Percentiles rank a stretch among this genome's conserved stretches.
Evolutionary conservation across 768 basidiomycete genomes (phyloP).

Genomic region (Holtermanniella nyarrowii): DNA sequence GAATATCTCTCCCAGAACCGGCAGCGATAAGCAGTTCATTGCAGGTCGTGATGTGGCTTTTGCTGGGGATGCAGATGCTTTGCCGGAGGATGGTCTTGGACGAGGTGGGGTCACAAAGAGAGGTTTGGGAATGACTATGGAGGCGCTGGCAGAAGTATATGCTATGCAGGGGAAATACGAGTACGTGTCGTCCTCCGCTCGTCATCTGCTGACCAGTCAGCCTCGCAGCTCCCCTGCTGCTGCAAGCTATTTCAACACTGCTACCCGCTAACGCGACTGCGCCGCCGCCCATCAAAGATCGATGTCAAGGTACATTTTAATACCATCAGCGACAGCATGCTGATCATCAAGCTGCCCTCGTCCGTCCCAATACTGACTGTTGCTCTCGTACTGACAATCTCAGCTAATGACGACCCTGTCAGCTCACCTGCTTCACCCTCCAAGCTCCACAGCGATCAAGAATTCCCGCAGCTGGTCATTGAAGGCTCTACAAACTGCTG

Average conservation of each 20-base stretch:
- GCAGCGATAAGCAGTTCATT: conserved; percentile 6
- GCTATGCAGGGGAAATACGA: conserved; percentile 29
- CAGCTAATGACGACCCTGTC: conserved; percentile 40
- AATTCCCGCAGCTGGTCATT: conserved; percentile 33
- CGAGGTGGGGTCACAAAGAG: conserved; percentile 29
- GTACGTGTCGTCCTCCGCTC: not conserved
- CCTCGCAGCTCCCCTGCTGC: conserved; percentile 27
- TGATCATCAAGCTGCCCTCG: conserved; percentile 14
- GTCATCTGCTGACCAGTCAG: not conserved
- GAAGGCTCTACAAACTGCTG: conserved; percentile 24
- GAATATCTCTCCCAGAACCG: conserved; percentile 10
- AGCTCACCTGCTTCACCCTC: conserved; percentile 28
- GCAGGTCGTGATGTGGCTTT: conserved; percentile 22
- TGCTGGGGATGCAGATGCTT: conserved; percentile 1
- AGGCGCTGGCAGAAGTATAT: conserved; percentile 36
- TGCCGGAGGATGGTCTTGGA: conserved; percentile 6
- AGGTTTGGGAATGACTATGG: conserved; percentile 39
- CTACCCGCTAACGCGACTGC: conserved; percentile 21
- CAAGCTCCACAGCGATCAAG: conserved; percentile 24
- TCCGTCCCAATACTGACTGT: conserved; percentile 3
- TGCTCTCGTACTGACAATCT: not conserved
- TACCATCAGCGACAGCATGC: not conserved
- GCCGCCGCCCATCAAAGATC: conserved; percentile 17
- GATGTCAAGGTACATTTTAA: conserved; percentile 32
- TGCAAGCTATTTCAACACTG: conserved; percentile 36